Evolutionary conservation across 1,284 basidiomycete genomes (phyloP), one percentile per base, ranked within the genome.

Genomic region (Malassezia japonica): DNA sequence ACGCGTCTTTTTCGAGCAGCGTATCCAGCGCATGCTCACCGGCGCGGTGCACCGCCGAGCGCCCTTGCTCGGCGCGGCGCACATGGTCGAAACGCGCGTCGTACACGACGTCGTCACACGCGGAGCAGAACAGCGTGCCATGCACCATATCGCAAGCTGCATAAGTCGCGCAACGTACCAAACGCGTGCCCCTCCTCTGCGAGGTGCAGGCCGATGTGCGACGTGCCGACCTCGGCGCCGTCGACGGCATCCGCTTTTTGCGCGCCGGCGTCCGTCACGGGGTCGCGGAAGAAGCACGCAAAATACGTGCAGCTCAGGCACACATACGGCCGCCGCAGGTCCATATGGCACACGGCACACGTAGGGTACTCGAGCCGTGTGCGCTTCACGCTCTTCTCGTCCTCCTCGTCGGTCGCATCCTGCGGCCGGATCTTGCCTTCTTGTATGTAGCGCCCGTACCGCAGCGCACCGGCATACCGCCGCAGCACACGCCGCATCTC

Each of bases 291-390:
- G 50, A 70, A 65, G 51, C 70, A 72, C 10, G 51, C 67, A 2
- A 59, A 57, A 34, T 47, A 52, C 6, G 65, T 65, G 50, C 67
- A 71, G 24, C 62, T 53, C 13, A 72, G 46, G 48, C 70, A 72
- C 45, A 72, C 50, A 45, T 64, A 72, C 1, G 70, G 70, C 6
- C 64, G 56, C 23, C 65, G 57, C 38, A 70, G 50, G 21, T 67
- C 58, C 13, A 58, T 41, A 18, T 48, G 42, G 35, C 70, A 72
- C 6, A 50, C 39, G 7, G 50, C 39, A 41, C 70, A 72, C 7
- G 54, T 55, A 1, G 70, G 70, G 48, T 70, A 64, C 36, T 61
- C 60, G 34, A 72, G 65, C 31, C 56, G 46, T n/a, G 24, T 36
- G 7, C 37, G 33, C 32, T 49, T 46, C 21, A 15, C 27, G 51